Evolutionary conservation across 2,329 filamentous ascomycete species (phyloP).

Genomic region (Ceratocystis destructans): DNA sequence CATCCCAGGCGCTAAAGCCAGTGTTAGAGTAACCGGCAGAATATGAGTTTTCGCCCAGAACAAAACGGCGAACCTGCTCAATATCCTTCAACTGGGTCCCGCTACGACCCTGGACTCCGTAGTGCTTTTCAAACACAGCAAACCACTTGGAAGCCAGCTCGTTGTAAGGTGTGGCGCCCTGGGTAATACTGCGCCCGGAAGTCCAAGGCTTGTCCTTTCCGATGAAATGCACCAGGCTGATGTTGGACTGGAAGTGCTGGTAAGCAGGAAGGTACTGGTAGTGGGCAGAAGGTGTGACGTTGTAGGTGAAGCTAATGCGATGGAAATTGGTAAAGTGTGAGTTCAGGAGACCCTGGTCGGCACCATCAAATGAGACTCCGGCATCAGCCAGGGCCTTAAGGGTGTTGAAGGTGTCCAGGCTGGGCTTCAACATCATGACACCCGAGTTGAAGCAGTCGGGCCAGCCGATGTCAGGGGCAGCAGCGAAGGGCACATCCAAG

Average conservation of each 20-base stretch:
- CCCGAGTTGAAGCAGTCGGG: conserved; percentile 98
- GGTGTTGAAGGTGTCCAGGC: conserved; percentile 76
- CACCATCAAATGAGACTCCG: conserved; percentile 90
- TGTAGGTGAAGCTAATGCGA: conserved; percentile 86
- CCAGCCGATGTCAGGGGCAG: conserved; percentile 93
- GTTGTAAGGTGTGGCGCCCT: conserved; percentile 33
- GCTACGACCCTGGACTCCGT: conserved; percentile 34
- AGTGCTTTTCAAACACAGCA: conserved; percentile 84
- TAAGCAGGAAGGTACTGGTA: conserved; percentile 97
- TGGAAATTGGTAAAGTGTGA: conserved; percentile 86
- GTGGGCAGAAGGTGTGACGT: conserved; percentile 89
- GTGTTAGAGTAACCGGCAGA: conserved; percentile 11
- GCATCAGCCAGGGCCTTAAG: conserved; percentile 69
- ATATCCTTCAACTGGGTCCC: conserved; percentile 15
- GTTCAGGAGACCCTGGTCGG: conserved; percentile 89
- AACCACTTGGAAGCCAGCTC: conserved; percentile 85
- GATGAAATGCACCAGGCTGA: conserved; percentile 90
- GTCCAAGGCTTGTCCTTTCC: conserved; percentile 84
- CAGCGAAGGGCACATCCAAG: conserved; percentile 43
- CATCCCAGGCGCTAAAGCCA: conserved; percentile 19
- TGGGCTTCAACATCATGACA: conserved; percentile 79
- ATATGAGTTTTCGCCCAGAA: conserved; percentile 37
- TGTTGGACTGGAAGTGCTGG: conserved; percentile 77
- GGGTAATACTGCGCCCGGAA: conserved; percentile 39
- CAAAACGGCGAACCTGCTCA: conserved; percentile 39